Base-by-base conservation (phyloP, 176 grass and related monocot genomes). In the Ananas comosus region DNA sequence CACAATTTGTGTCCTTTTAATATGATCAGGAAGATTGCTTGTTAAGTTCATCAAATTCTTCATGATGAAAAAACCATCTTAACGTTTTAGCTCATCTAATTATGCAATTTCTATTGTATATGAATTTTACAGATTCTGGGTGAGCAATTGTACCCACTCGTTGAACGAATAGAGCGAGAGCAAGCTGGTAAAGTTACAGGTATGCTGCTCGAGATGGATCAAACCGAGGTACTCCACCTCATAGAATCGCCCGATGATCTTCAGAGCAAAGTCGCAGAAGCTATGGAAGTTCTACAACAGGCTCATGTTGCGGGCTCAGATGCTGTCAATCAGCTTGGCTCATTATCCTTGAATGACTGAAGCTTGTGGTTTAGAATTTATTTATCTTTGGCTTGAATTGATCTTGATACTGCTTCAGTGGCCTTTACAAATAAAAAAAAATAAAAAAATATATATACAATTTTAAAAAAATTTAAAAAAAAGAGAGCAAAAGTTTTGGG, bases 141-240 rank as follows among this genome's bases (percentile, higher is more conserved):
- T 10, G 66, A 83, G 69, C 71, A 50, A 9, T 19, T 90, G 59
- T 83, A 83, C 65, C 71, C 80, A 7, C 69, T 81, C 4, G 80
- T 83, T 0, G 69, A 83, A 56, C 49, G 50, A 1, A 12, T 82
- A 1, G 76, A 83, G 22, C 65, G 1, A 19, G 65, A 58, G 4
- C 47, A 83, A 0, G 67, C 83, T 51, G 51, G 12, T 21, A 83
- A 86, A 72, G 76, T 86, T 29, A 90, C 80, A 1, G 83, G 83
- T 10, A 90, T 90, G 87, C 58, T 86, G n/a, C 70, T 86, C 0
- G 87, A 90, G 68, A 82, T 90, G 80, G 76, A 74, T 65, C 77
- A 83, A 70, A 71, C 52, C 2, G 83, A 83, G 25, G 73, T 86
- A 4, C 51, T 86, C 0, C 48, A 83, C 22, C 76, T 90, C 16